Evolutionary conservation across 2,329 filamentous ascomycete species (phyloP).

Genomic region (Meredithiella fracta): DNA sequence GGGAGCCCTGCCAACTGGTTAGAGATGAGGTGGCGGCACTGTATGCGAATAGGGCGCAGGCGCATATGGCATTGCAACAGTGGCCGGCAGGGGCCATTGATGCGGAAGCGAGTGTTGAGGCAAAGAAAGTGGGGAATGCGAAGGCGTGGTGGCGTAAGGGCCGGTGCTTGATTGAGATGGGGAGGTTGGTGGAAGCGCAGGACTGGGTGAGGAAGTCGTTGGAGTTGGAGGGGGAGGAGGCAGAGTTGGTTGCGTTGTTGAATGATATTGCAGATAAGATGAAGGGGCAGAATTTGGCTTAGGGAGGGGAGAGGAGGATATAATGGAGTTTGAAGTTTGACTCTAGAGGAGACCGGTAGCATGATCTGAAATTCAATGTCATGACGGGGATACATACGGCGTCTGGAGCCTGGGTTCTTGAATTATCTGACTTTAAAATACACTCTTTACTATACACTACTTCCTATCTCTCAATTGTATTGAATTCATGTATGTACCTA

Average conservation of each 20-base stretch:
- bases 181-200: conserved; percentile 61
- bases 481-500: no score
- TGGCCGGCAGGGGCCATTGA: conserved; percentile 84
- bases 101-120: conserved; percentile 74
- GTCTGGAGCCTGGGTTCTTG: conserved; percentile 3
- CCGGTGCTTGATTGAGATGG: conserved; percentile 81
- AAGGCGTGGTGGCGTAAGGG: conserved; percentile 92
- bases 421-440: background rate
- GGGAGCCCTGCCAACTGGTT: conserved; percentile 74
- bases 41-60: conserved; percentile 78
- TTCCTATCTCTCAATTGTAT: no score
- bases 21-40: conserved; percentile 69
- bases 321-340: background rate
- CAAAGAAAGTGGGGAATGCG: conserved; percentile 69
- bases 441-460: no score
- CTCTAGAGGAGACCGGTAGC: no score
- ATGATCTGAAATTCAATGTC: background rate
- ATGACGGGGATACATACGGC: background rate
- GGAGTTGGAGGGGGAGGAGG: conserved; percentile 64
- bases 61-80: conserved; percentile 62
- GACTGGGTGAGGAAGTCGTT: conserved; percentile 62
- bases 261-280: conserved; percentile 41
- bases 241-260: conserved; percentile 45
- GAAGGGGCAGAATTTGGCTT: conserved; percentile 20
- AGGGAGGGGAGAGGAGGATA: background rate